These are phyloP conservation scores for Lathyrus aphaca DNA, from an alignment of 306 rosid genomes.

Conservation along the genomic window DNA sequence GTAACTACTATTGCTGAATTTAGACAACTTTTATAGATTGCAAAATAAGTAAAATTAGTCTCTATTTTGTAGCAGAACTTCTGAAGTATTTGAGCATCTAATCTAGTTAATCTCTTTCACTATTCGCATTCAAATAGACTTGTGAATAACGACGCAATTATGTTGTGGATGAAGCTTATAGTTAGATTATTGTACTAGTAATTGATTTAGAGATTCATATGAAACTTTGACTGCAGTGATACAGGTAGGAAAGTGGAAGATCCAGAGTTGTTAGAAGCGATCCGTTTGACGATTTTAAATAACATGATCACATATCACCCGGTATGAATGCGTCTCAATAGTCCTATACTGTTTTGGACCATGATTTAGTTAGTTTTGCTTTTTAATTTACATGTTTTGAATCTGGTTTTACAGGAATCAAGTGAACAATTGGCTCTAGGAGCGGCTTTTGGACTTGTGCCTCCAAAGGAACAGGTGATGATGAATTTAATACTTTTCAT, in stretches of 20 bases:
- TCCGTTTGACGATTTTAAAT: slow-evolving; percentile 89
- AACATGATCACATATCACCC: slow-evolving; percentile 89
- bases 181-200: not conserved
- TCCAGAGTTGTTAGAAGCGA: slow-evolving; percentile 96
- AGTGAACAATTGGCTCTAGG: slow-evolving; percentile 93
- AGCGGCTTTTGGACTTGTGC: slow-evolving; percentile 81
- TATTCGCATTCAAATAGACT: not conserved
- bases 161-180: not conserved
- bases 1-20: not conserved
- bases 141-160: too few species aligned
- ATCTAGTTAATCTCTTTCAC: not conserved
- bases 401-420: slow-evolving; percentile 70
- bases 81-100: not conserved
- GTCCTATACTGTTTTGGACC: not conserved
- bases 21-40: not conserved
- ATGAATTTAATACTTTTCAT: not conserved
- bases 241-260: slow-evolving; percentile 95
- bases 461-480: slow-evolving; percentile 71
- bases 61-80: not conserved
- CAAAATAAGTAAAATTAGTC: not conserved
- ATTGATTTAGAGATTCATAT: slow-evolving; percentile 35
- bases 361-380: slow-evolving; percentile 15
- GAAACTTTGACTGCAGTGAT: slow-evolving; percentile 62
- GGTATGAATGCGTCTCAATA: slow-evolving; percentile 51
- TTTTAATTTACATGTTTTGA: slow-evolving; percentile 13